A percentile compares a stretch with the other conserved stretches of the same genome.
phyloP scores from a whole-genome alignment of 805 yeast species.

The Barnettozyma vustinii region DNA sequence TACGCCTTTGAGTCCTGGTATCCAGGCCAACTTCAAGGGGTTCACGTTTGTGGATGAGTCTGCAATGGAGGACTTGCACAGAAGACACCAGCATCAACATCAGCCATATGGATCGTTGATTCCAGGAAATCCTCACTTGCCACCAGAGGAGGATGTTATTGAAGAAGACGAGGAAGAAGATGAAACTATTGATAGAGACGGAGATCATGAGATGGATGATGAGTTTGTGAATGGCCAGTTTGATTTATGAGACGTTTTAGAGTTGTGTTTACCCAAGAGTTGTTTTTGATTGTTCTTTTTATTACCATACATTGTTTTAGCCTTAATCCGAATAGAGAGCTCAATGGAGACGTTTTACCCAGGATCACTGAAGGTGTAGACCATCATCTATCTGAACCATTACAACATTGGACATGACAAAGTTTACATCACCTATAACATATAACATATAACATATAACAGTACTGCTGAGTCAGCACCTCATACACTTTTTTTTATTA shows the following conservation, averaged over 20 bases:
- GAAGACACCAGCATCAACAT: slow-evolving; percentile 13
- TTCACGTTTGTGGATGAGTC: slow-evolving; percentile 95
- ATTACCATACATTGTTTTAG: not conserved
- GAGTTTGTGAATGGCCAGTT: slow-evolving; percentile 88
- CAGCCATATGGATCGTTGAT: slow-evolving; percentile 64
- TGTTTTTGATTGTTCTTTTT: not conserved
- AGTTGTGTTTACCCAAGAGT: not conserved
- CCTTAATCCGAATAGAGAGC: not conserved
- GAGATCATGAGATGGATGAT: slow-evolving; percentile 64
- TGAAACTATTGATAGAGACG: slow-evolving; percentile 35
- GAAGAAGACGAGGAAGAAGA: slow-evolving; percentile 61
- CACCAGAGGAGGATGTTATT: slow-evolving; percentile 80
- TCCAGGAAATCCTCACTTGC: slow-evolving; percentile 73
- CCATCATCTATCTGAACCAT: not conserved
- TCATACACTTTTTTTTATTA: not conserved
- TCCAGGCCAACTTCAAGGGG: slow-evolving; percentile 95
- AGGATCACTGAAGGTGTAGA: not conserved
- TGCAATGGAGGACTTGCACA: slow-evolving; percentile 81
- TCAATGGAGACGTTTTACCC: not conserved
- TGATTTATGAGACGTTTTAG: slow-evolving; percentile 45
- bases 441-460: no score
- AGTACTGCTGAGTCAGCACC: not conserved
- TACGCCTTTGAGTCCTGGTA: slow-evolving; percentile 89
- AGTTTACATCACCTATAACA: no score
- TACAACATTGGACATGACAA: not conserved